Evolutionary conservation across 2,329 filamentous ascomycete genomes (phyloP).

Genomic region (Meredithiella fracta): DNA sequence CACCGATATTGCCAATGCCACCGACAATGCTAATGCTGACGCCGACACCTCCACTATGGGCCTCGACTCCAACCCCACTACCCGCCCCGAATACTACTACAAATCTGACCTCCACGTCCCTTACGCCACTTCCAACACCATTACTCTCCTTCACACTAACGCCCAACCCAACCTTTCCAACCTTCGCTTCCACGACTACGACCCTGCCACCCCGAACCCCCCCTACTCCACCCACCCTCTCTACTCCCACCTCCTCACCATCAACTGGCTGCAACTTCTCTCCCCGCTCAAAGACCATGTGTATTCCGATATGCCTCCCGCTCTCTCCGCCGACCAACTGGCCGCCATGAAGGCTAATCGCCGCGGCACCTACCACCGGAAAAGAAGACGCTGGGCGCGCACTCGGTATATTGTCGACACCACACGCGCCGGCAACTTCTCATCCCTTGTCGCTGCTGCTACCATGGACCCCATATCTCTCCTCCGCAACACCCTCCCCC

Average conservation of each 20-base stretch:
- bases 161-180: slow-evolving; percentile 75
- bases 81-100: slow-evolving; percentile 13
- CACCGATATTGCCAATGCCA: neutral
- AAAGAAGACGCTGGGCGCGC: slow-evolving; percentile 66
- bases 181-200: slow-evolving; percentile 79
- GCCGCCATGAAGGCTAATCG: slow-evolving; percentile 63
- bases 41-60: slow-evolving; percentile 2
- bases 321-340: slow-evolving; percentile 43
- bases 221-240: slow-evolving; percentile 56
- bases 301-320: slow-evolving; percentile 49
- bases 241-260: slow-evolving; percentile 59
- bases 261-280: slow-evolving; percentile 86
- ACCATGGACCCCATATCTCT: slow-evolving; percentile 67
- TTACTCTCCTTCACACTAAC: slow-evolving; percentile 67
- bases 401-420: slow-evolving; percentile 57
- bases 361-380: slow-evolving; percentile 72
- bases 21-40: no score
- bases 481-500: slow-evolving; percentile 56
- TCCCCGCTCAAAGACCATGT: slow-evolving; percentile 58
- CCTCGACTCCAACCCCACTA: neutral
- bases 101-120: slow-evolving; percentile 43
- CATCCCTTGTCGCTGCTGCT: slow-evolving; percentile 67
- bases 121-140: slow-evolving; percentile 54
- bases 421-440: slow-evolving; percentile 59
- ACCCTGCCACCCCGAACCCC: slow-evolving; percentile 46